phyloP scores from a whole-genome alignment of 345 rosid species.

The Streptanthus diversifolius region DNA sequence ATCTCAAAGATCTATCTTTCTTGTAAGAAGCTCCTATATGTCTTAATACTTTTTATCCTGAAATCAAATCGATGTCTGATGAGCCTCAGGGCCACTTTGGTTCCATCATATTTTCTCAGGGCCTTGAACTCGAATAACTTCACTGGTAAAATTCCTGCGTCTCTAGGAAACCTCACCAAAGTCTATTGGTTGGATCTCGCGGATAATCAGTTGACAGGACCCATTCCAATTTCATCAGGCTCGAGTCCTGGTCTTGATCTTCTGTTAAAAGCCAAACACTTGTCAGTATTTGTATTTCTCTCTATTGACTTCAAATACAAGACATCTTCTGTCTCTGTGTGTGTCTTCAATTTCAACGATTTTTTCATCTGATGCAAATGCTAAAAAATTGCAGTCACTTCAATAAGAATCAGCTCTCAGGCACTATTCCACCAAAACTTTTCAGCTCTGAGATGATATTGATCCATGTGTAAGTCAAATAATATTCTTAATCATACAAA shows the following conservation, averaged over 20 bases:
- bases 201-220: slow-evolving; percentile 77
- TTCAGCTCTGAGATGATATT: slow-evolving; percentile 74
- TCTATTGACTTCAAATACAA: background rate
- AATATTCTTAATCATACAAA: background rate
- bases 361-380: slow-evolving; percentile 7
- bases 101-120: slow-evolving; percentile 41
- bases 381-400: slow-evolving; percentile 64
- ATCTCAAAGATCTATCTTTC: slow-evolving; percentile 72
- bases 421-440: slow-evolving; percentile 57
- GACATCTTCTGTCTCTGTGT: background rate
- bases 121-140: slow-evolving; percentile 95
- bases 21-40: slow-evolving; percentile 55
- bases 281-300: slow-evolving; percentile 46
- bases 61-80: background rate
- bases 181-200: slow-evolving; percentile 88
- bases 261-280: slow-evolving; percentile 75
- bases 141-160: slow-evolving; percentile 69
- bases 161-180: slow-evolving; percentile 73
- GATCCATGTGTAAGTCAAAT: slow-evolving; percentile 76
- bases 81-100: background rate
- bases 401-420: slow-evolving; percentile 90
- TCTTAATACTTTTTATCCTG: background rate
- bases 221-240: slow-evolving; percentile 61
- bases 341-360: background rate
- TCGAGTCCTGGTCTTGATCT: slow-evolving; percentile 67